Evolutionary conservation across 2,329 filamentous ascomycete genomes (phyloP).

Genomic region (Metarhizium guizhouense): DNA sequence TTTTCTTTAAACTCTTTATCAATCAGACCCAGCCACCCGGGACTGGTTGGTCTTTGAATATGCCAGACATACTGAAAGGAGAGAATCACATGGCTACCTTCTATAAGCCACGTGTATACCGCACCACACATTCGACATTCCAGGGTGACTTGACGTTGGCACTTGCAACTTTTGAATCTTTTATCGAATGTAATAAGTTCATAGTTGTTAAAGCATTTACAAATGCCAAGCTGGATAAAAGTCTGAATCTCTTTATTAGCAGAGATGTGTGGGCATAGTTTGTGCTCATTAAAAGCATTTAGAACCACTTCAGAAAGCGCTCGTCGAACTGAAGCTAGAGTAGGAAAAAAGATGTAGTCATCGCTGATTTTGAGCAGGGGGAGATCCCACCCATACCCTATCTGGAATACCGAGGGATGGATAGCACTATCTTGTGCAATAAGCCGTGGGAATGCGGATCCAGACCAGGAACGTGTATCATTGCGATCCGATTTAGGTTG

Average conservation of each 20-base stretch:
- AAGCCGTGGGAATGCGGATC: not conserved
- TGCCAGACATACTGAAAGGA: not conserved
- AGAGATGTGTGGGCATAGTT: constrained; percentile 1
- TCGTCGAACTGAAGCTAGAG: not conserved
- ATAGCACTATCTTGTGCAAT: no score
- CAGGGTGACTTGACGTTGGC: not conserved
- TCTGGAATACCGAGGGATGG: not conserved
- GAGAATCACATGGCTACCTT: not conserved
- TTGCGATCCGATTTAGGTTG: not conserved
- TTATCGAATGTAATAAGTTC: no score
- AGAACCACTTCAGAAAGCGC: not conserved
- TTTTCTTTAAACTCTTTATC: not conserved
- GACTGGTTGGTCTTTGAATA: constrained; percentile 1
- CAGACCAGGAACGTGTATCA: not conserved
- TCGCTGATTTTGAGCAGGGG: not conserved
- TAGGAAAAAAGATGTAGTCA: accelerated
- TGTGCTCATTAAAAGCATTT: not conserved
- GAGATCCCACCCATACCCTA: not conserved
- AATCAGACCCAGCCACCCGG: not conserved
- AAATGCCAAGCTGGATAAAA: constrained; percentile 1
- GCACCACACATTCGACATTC: constrained; percentile 3
- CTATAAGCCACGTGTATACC: not conserved
- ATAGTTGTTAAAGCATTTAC: not conserved
- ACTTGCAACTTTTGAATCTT: not conserved
- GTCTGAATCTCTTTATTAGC: not conserved